Conservation (phyloP, 768 basidiomycete genomes). For the Suillus alpinus region DNA sequence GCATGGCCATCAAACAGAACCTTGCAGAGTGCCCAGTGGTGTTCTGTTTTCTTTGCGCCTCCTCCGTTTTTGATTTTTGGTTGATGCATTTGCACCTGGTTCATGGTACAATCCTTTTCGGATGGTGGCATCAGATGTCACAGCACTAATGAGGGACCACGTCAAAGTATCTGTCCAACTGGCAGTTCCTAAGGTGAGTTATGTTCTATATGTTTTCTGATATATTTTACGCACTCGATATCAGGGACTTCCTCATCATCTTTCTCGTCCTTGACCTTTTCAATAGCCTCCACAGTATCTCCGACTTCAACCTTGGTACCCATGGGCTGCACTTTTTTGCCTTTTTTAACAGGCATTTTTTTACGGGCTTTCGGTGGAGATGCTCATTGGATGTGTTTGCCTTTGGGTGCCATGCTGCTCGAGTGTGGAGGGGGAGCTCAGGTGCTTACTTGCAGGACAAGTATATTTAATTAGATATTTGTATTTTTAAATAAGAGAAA, state of each 20-base stretch:
- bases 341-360: background rate
- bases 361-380: background rate
- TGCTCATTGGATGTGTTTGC: background rate
- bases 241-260: background rate
- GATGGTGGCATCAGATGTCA: background rate
- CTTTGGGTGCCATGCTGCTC: background rate
- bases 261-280: background rate
- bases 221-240: background rate
- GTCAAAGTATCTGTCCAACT: background rate
- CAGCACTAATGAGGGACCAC: background rate
- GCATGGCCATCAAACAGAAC: background rate
- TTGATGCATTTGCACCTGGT: background rate
- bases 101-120: background rate
- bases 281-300: background rate
- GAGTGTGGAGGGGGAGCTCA: background rate
- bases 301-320: background rate
- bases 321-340: background rate
- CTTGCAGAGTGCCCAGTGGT: background rate
- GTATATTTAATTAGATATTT: background rate
- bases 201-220: background rate
- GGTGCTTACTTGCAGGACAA: background rate
- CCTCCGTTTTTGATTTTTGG: background rate
- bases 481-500: background rate
- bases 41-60: background rate
- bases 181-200: background rate